These are phyloP conservation scores for Talaromyces liani DNA, from an alignment of 495 filamentous ascomycete genomes.

Conservation along the genomic window DNA sequence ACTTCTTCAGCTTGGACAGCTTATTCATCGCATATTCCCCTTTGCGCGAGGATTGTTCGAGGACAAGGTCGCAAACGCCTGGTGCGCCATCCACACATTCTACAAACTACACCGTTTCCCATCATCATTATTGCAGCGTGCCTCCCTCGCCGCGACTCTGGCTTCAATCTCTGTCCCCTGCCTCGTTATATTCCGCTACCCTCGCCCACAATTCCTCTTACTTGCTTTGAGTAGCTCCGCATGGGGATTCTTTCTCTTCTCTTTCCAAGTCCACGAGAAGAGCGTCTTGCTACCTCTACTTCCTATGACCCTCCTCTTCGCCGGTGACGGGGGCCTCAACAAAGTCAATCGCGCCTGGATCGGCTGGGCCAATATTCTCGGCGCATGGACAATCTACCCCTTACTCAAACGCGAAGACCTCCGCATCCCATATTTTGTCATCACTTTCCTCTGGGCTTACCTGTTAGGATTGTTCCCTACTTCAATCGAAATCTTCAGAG, in stretches of 20 bases:
- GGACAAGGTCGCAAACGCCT: slow-evolving; percentile 97
- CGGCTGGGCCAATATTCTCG: slow-evolving; percentile 85
- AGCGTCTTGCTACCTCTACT: slow-evolving; percentile 85
- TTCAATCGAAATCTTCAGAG: slow-evolving; percentile 56
- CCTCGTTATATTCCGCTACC: slow-evolving; percentile 68
- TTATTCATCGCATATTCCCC: slow-evolving; percentile 84
- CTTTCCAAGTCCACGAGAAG: slow-evolving; percentile 98
- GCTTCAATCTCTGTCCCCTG: slow-evolving; percentile 71
- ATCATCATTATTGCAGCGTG: slow-evolving; percentile 60
- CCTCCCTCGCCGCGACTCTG: slow-evolving; percentile 68
- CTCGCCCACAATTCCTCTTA: slow-evolving; percentile 67
- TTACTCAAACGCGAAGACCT: slow-evolving; percentile 80
- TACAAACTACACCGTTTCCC: slow-evolving; percentile 75
- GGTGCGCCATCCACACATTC: slow-evolving; percentile 85
- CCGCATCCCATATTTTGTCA: slow-evolving; percentile 71
- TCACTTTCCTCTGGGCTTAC: slow-evolving; percentile 83
- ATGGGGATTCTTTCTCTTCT: slow-evolving; percentile 96
- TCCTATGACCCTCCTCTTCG: slow-evolving; percentile 82
- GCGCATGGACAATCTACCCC: slow-evolving; percentile 90
- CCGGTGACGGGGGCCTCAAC: slow-evolving; percentile 64
- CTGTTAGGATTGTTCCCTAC: slow-evolving; percentile 78
- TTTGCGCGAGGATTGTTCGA: slow-evolving; percentile 93
- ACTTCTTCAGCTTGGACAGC: slow-evolving; percentile 69
- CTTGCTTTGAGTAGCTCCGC: slow-evolving; percentile 71
- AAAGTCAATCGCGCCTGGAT: slow-evolving; percentile 79